Conservation (phyloP, 306 rosid genomes). For the Trichosanthes truncata region DNA sequence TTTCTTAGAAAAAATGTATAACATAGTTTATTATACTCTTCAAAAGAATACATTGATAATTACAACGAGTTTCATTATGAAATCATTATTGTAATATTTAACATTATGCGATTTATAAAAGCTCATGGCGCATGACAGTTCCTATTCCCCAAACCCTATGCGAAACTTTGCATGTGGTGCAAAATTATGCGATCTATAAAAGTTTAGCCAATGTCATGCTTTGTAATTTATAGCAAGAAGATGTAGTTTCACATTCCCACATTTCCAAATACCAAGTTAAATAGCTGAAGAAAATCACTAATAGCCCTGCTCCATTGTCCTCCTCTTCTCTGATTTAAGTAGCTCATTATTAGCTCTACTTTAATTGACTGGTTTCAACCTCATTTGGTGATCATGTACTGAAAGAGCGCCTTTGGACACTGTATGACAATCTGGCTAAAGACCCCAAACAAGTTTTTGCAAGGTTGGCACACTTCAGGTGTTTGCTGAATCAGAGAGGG, state of each 20-base stretch:
- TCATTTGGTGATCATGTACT: background rate
- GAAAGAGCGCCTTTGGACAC: constrained; percentile 38
- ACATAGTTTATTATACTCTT: background rate
- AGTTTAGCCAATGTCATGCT: background rate
- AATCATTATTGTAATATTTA: background rate
- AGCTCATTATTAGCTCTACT: background rate
- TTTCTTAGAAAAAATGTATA: background rate
- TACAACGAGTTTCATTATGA: background rate
- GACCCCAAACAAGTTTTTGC: constrained; percentile 25
- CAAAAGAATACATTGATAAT: background rate
- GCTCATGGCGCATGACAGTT: background rate
- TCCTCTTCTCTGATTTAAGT: background rate
- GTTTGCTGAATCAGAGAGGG: constrained; percentile 39
- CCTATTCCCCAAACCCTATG: background rate
- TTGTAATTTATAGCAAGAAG: background rate
- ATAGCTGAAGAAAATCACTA: background rate
- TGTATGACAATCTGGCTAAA: constrained; percentile 26
- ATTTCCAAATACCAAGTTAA: background rate
- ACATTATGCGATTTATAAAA: background rate
- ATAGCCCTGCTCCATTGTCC: background rate
- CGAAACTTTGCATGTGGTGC: background rate
- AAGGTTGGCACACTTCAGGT: constrained; percentile 32
- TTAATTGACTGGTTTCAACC: background rate
- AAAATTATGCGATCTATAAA: background rate
- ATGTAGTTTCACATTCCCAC: background rate